Evolutionary conservation across 805 yeast species (phyloP), one percentile per base, ranked within the genome.

Genomic region (Wickerhamiella allomyrinae): DNA sequence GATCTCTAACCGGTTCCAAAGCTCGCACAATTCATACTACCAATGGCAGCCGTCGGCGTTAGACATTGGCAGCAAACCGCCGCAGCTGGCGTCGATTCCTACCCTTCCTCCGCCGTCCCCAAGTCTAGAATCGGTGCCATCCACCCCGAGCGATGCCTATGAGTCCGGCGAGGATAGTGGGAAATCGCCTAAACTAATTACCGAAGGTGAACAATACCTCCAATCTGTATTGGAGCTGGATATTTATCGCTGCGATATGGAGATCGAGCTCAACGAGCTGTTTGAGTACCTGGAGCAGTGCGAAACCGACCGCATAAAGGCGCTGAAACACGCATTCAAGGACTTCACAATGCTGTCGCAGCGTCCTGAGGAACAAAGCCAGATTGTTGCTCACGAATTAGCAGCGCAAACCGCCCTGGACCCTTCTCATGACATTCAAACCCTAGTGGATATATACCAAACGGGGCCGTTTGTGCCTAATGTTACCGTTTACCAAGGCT

Each of bases 401-500:
- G 41, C 65, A 69, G 15, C 65, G 64, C 82, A 78, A 51, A 77
- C 76, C 46, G 65, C 74, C 0, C 73, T 84, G 42, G 70, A 76
- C 43, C 86, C 91, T 0, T 59, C 61, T 6, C 66, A 66, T 29
- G 94, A 84, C 55, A 58, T 85, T 46, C 63, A 70, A 34, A 68
- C 71, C 49, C 59, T 81, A 43, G 66, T 81, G 13, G 75, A 71
- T 29, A 71, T 70, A 49, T 72, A 79, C 54, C 67, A 73, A 43
- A 79, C 87, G 0, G 93, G 94, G 0, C 68, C 70, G 27, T 81
- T 79, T 56, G 68, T 71, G 40, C 94, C 95, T 7, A 71, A 67
- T 29, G 86, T 78, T 3, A 66, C 73, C 1, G 65, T 77, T 2
- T 84, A 81, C 58, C 85, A 79, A 50, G 79, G 77, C 52, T 83